Percentiles rank a stretch among this genome's conserved stretches.
Evolutionary conservation across 352 stramenopile genomes (phyloP).

Genomic region (Phytophthora constricta): DNA sequence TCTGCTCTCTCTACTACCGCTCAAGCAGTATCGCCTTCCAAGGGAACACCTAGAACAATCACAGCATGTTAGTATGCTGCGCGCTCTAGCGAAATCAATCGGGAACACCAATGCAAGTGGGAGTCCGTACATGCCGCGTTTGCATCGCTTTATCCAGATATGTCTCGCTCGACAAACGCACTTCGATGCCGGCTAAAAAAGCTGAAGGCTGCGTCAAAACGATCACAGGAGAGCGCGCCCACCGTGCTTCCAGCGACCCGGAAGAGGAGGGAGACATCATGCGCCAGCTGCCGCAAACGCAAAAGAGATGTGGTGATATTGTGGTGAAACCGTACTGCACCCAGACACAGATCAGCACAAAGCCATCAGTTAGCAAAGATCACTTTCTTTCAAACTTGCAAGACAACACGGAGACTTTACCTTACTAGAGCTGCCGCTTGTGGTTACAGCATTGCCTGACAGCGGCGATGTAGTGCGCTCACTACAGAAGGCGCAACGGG

Average conservation of each 20-base stretch:
- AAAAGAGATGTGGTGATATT: neutral
- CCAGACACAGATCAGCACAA: neutral
- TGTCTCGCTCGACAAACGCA: neutral
- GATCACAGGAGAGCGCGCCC: neutral
- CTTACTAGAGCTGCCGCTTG: too few relatives aligned
- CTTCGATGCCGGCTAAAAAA: neutral
- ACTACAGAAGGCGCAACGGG: too few relatives aligned
- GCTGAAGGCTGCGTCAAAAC: neutral
- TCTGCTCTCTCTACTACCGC: too few relatives aligned
- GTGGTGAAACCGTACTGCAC: neutral
- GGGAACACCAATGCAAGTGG: neutral
- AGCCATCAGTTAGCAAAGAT: neutral
- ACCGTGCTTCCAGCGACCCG: neutral
- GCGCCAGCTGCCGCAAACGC: neutral
- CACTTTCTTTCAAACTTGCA: neutral
- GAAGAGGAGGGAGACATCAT: neutral
- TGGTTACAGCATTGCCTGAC: neutral
- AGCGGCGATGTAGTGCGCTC: neutral
- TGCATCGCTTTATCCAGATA: neutral
- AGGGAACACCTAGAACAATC: neutral
- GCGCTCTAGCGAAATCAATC: neutral
- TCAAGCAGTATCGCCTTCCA: too few relatives aligned
- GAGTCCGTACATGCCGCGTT: neutral
- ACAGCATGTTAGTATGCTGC: too few relatives aligned
- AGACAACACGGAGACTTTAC: too few relatives aligned